These are phyloP conservation scores for Phoma sp. DNA, from an alignment of 2,329 filamentous ascomycete genomes.

Conservation along the genomic window DNA sequence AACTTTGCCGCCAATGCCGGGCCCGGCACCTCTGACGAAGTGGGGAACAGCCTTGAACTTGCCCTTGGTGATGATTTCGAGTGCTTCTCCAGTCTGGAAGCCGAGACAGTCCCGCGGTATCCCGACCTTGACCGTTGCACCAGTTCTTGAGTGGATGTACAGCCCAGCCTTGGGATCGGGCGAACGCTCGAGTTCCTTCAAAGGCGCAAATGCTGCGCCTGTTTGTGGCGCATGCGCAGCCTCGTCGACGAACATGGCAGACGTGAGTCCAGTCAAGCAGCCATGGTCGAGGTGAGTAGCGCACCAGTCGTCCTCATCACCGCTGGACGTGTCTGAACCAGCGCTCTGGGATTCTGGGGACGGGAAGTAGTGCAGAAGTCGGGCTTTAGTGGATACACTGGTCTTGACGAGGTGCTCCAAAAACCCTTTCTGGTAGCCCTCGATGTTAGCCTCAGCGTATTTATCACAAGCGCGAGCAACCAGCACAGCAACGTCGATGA, in stretches of 20 bases:
- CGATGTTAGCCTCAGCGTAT: conserved; percentile 80
- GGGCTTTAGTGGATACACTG: conserved; percentile 87
- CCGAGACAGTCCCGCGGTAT: conserved; percentile 91
- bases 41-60: conserved; percentile 94
- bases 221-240: conserved; percentile 47
- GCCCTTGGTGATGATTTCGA: conserved; percentile 90
- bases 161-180: conserved; percentile 86
- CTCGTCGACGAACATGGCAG: conserved; percentile 96
- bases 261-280: conserved; percentile 91
- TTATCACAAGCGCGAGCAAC: conserved; percentile 90
- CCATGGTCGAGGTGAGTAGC: conserved; percentile 90
- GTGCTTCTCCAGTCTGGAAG: conserved; percentile 92
- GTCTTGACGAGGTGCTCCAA: conserved; percentile 85
- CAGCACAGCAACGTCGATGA: conserved; percentile 87
- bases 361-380: conserved; percentile 92
- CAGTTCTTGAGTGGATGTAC: conserved; percentile 90
- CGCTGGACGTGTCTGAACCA: conserved; percentile 18
- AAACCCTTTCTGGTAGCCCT: conserved; percentile 76
- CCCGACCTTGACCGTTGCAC: conserved; percentile 83
- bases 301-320: conserved; percentile 90
- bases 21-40: conserved; percentile 81
- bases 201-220: conserved; percentile 51
- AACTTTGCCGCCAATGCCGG: conserved; percentile 55
- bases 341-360: conserved; percentile 33
- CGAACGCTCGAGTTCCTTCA: conserved; percentile 74